Percentiles rank a stretch among this genome's conserved stretches.
phyloP scores from a whole-genome alignment of 2,329 filamentous ascomycete species.

The Colletotrichum melonis region DNA sequence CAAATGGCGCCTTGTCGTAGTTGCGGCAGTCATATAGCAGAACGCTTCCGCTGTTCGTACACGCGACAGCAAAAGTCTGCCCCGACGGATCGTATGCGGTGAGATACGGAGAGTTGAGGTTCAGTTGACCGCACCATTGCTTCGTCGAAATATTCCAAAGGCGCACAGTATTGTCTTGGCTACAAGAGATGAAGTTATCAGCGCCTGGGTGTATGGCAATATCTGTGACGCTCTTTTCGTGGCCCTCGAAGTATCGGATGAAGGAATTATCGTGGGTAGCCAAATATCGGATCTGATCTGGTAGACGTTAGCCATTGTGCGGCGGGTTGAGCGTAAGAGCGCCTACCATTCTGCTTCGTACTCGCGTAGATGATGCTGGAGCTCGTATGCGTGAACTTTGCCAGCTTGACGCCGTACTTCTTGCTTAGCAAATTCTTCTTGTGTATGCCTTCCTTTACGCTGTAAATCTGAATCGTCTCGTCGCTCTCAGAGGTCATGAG shows the following conservation, averaged over 20 bases:
- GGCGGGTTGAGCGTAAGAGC: not conserved
- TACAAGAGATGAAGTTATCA: constrained; percentile 93
- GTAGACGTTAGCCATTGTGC: not conserved
- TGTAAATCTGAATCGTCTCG: constrained; percentile 95
- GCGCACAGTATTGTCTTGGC: constrained; percentile 89
- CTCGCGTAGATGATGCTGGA: constrained; percentile 95
- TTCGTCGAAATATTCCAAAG: constrained; percentile 90
- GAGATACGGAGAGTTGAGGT: constrained; percentile 84
- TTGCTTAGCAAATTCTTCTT: constrained; percentile 93
- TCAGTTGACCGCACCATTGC: constrained; percentile 82
- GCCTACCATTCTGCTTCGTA: constrained; percentile 85
- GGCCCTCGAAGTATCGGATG: constrained; percentile 94
- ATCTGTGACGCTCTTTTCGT: constrained; percentile 85
- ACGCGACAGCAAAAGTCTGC: constrained; percentile 90
- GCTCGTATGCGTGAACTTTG: constrained; percentile 91
- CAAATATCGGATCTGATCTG: constrained; percentile 75
- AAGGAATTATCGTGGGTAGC: constrained; percentile 96
- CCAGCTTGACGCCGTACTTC: constrained; percentile 95
- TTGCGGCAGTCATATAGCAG: constrained; percentile 94
- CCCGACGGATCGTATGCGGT: constrained; percentile 93
- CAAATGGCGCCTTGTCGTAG: constrained; percentile 91
- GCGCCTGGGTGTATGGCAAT: constrained; percentile 85
- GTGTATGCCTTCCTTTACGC: constrained; percentile 88
- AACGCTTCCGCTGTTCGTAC: constrained; percentile 80
- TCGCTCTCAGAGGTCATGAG: constrained; percentile 93